Evolutionary conservation across 495 filamentous ascomycete species (phyloP).

Genomic region (Hyphodiscus hymeniophilus): DNA sequence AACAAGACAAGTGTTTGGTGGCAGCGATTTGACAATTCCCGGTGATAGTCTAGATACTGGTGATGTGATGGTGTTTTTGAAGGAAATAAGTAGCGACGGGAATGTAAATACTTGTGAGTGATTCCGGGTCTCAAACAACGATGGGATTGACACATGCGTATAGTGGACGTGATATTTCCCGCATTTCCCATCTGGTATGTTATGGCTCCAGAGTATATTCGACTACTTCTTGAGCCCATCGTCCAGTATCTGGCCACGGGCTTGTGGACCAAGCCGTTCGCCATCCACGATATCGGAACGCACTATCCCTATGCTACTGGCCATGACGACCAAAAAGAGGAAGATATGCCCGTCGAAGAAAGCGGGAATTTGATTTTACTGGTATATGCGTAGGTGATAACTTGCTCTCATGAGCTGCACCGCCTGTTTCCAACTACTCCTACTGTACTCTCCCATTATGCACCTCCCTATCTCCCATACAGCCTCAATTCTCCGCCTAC

Average conservation of each 20-base stretch:
- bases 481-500: constrained; percentile 32
- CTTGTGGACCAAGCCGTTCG: constrained; percentile 76
- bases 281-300: constrained; percentile 76
- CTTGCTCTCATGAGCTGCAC: constrained; percentile 30
- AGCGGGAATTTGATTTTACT: constrained; percentile 90
- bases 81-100: constrained; percentile 89
- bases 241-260: constrained; percentile 85
- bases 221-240: constrained; percentile 76
- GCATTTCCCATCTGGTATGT: constrained; percentile 83
- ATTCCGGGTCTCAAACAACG: neutral
- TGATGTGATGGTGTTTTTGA: constrained; percentile 48
- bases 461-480: neutral
- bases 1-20: neutral
- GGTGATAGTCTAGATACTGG: neutral
- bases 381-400: constrained; percentile 40
- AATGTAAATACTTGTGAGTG: constrained; percentile 68
- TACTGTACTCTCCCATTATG: neutral
- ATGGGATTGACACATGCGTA: neutral
- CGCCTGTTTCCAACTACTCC: constrained; percentile 11
- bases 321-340: constrained; percentile 67
- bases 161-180: constrained; percentile 79
- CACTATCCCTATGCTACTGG: constrained; percentile 84
- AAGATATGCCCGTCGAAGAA: constrained; percentile 90
- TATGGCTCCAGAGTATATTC: constrained; percentile 70
- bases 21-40: neutral